Conservation (phyloP, 1,284 basidiomycete genomes). For the Rhodofomes roseus region DNA sequence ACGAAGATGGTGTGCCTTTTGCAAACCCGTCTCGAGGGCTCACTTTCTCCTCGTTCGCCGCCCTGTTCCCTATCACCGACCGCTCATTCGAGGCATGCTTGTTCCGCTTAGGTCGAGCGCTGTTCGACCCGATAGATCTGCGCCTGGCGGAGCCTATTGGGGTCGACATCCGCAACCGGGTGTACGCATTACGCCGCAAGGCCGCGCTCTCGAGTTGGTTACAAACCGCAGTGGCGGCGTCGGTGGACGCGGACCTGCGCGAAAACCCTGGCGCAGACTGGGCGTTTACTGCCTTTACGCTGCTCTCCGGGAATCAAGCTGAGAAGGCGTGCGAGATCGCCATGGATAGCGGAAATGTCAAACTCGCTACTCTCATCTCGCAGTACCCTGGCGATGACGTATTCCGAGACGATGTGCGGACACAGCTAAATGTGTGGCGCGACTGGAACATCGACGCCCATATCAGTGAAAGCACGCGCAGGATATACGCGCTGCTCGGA, state of each 20-base stretch:
- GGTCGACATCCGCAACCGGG: constrained; percentile 56
- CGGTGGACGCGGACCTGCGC: constrained; percentile 76
- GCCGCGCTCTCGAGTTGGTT: constrained; percentile 87
- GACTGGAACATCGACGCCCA: constrained; percentile 74
- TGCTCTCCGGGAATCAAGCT: constrained; percentile 86
- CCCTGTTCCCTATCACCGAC: constrained; percentile 73
- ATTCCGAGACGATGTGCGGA: constrained; percentile 72
- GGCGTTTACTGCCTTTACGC: constrained; percentile 63
- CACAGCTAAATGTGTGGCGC: constrained; percentile 85
- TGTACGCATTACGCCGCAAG: constrained; percentile 71
- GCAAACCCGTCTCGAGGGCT: constrained; percentile 56
- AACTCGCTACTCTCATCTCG: constrained; percentile 89
- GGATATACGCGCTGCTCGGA: constrained; percentile 83
- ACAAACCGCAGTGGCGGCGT: constrained; percentile 66
- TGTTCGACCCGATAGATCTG: constrained; percentile 86
- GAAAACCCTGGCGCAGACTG: constrained; percentile 43
- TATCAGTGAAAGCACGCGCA: constrained; percentile 69
- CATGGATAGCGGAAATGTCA: constrained; percentile 74
- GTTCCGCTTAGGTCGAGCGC: constrained; percentile 86
- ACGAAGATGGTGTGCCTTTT: constrained; percentile 52
- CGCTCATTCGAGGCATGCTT: constrained; percentile 74
- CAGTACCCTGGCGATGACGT: constrained; percentile 82
- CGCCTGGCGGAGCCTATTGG: constrained; percentile 52
- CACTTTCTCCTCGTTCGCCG: constrained; percentile 77
- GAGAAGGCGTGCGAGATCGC: constrained; percentile 80